Evolutionary conservation across 176 grass and related monocot genomes (phyloP).

Genomic region (Guadua angustifolia): DNA sequence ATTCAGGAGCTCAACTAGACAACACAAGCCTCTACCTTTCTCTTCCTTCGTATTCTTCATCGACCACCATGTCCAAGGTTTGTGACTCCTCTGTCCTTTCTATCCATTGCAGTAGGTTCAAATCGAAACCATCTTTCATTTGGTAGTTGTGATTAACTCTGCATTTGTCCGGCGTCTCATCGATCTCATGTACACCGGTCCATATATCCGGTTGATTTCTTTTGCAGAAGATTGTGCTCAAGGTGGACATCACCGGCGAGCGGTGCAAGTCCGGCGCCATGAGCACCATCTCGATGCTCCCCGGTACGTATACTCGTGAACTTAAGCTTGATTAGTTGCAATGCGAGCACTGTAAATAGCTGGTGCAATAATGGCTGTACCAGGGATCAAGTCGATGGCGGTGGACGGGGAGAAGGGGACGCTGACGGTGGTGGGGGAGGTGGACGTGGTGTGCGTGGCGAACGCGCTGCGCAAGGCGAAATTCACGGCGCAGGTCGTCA

Average conservation of each 20-base stretch:
- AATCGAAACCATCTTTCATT: not conserved
- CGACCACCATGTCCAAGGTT: slow-evolving; percentile 36
- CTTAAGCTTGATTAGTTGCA: not conserved
- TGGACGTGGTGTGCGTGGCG: slow-evolving; percentile 57
- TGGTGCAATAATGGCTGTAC: not conserved
- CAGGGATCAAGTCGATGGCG: slow-evolving; percentile 67
- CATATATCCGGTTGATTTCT: not conserved
- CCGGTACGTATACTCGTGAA: slow-evolving; percentile 34
- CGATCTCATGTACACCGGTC: not conserved
- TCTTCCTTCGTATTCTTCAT: not conserved
- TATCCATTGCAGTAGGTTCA: not conserved
- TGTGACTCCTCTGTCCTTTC: not conserved
- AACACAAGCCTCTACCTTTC: not conserved
- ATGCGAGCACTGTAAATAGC: not conserved
- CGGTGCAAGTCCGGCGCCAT: slow-evolving; percentile 58
- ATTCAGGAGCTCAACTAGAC: not conserved
- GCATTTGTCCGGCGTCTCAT: not conserved
- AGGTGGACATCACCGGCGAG: slow-evolving; percentile 51
- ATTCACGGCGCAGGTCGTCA: slow-evolving; percentile 40
- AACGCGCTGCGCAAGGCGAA: slow-evolving; percentile 55
- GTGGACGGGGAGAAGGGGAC: slow-evolving; percentile 61
- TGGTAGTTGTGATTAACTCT: not conserved
- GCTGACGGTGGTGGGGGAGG: slow-evolving; percentile 64
- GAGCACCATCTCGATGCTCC: slow-evolving; percentile 43
- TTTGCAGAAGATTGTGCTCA: slow-evolving; percentile 76